A percentile compares a stretch with the other conserved stretches of the same genome.
Evolutionary conservation across 2,329 filamentous ascomycete species (phyloP).

Genomic region (Sordariomycetes sp.): DNA sequence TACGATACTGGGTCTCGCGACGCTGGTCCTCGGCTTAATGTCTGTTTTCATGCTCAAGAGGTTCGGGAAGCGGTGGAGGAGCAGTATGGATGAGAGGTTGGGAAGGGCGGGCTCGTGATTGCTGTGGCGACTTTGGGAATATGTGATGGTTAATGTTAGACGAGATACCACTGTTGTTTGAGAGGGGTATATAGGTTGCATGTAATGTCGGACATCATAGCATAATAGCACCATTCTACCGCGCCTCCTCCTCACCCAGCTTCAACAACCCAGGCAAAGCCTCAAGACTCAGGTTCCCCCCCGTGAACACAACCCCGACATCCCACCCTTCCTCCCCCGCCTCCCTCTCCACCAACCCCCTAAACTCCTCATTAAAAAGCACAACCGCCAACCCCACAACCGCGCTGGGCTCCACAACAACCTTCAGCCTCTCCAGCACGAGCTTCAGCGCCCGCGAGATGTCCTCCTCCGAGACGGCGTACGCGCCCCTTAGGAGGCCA

Average conservation of each 20-base stretch:
- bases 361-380: constrained; percentile 77
- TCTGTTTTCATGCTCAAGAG: constrained; percentile 48
- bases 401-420: constrained; percentile 79
- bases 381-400: constrained; percentile 75
- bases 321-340: constrained; percentile 64
- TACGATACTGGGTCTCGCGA: constrained; percentile 39
- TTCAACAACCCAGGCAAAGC: constrained; percentile 35
- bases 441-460: constrained; percentile 66
- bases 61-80: constrained; percentile 50
- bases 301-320: constrained; percentile 44
- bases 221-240: background rate
- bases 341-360: constrained; percentile 54
- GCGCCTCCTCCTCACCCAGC: constrained; percentile 4
- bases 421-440: constrained; percentile 77
- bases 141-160: background rate
- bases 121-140: background rate
- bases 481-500: constrained; percentile 56
- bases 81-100: constrained; percentile 41
- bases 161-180: background rate
- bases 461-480: constrained; percentile 66
- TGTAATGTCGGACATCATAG: background rate
- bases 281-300: constrained; percentile 45
- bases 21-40: constrained; percentile 40
- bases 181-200: background rate
- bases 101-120: background rate